Evolutionary conservation across 345 rosid genomes (phyloP).

Genomic region (Bruguiera sexangula): DNA sequence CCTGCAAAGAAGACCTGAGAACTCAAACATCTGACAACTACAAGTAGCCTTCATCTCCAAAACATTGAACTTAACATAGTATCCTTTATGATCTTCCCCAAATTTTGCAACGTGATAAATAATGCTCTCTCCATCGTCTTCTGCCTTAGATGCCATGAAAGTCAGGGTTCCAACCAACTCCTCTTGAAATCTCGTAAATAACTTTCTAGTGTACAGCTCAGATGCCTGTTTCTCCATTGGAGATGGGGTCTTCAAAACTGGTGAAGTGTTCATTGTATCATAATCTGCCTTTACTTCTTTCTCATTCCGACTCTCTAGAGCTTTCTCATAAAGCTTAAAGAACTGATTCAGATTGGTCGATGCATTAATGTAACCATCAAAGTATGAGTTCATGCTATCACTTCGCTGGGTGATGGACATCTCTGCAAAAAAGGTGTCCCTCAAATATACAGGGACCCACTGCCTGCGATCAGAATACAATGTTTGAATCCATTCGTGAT

Average conservation of each 20-base stretch:
- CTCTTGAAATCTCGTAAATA: constrained; percentile 70
- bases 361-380: constrained; percentile 57
- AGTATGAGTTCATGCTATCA: constrained; percentile 43
- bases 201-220: constrained; percentile 52
- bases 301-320: constrained; percentile 59
- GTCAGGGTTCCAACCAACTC: constrained; percentile 75
- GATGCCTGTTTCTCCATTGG: constrained; percentile 88
- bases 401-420: constrained; percentile 32
- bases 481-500: constrained; percentile 64
- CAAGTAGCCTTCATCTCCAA: constrained; percentile 67
- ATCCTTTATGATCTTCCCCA: constrained; percentile 60
- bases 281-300: constrained; percentile 74
- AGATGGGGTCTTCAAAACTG: constrained; percentile 65
- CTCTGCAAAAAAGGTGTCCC: constrained; percentile 65
- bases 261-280: constrained; percentile 50
- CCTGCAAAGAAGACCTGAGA: constrained; percentile 69
- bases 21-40: constrained; percentile 85
- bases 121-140: constrained; percentile 46
- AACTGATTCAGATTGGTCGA: constrained; percentile 53
- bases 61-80: constrained; percentile 54
- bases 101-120: constrained; percentile 66
- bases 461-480: constrained; percentile 59
- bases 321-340: constrained; percentile 62
- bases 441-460: constrained; percentile 69
- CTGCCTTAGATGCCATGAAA: constrained; percentile 56